Evolutionary conservation across 2,329 filamentous ascomycete genomes (phyloP).

Genomic region (Talaromyces sp.): DNA sequence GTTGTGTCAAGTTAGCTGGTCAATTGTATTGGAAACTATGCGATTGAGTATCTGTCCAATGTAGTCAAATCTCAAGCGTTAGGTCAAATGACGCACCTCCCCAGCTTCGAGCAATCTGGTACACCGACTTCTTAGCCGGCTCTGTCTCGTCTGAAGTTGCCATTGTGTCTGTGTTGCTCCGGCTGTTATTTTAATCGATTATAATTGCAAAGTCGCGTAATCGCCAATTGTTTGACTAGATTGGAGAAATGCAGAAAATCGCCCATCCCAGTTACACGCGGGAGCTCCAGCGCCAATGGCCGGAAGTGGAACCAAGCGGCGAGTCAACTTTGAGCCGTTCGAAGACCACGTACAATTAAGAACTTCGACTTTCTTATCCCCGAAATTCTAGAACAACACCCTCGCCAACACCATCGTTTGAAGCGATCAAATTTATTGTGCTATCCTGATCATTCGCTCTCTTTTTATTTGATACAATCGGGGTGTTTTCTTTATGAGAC

Average conservation of each 20-base stretch:
- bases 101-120: constrained; percentile 41
- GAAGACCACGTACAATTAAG: constrained; percentile 9
- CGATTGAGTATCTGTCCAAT: neutral
- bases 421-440: neutral
- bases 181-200: no score
- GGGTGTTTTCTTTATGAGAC: neutral
- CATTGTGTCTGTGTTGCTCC: neutral
- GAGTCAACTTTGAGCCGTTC: constrained; percentile 5
- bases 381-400: neutral
- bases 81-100: constrained; percentile 35
- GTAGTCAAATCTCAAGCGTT: no score
- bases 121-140: constrained; percentile 37
- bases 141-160: constrained; percentile 28
- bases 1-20: constrained; percentile 14
- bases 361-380: neutral
- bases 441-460: neutral
- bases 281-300: constrained; percentile 1
- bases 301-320: constrained; percentile 11
- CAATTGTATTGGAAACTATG: neutral
- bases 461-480: neutral
- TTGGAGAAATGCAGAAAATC: neutral
- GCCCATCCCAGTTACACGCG: constrained; percentile 23
- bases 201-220: neutral
- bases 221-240: neutral
- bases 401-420: neutral